Conservation (phyloP, 306 rosid species). For the Betula pendula region DNA sequence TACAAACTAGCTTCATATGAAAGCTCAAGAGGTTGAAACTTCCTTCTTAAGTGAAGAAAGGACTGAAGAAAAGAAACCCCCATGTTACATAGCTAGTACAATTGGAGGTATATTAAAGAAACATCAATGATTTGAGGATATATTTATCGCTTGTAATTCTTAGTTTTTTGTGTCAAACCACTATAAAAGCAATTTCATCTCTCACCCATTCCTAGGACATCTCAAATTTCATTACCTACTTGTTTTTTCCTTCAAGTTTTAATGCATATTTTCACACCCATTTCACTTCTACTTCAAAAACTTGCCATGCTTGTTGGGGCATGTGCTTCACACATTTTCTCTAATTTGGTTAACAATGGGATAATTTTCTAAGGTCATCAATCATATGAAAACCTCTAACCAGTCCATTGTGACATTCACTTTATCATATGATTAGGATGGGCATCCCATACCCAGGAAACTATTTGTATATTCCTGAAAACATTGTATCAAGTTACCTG, state of each 20-base stretch:
- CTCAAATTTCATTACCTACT: background rate
- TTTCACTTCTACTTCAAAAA: background rate
- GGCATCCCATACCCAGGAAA: conserved; percentile 19
- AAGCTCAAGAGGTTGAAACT: conserved; percentile 26
- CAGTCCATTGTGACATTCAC: conserved; percentile 10
- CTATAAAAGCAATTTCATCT: background rate
- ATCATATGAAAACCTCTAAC: background rate
- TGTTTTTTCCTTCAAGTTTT: background rate
- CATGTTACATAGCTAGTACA: background rate
- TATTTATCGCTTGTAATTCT: background rate
- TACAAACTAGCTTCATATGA: conserved; percentile 23
- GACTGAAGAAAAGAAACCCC: conserved; percentile 9
- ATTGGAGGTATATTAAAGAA: background rate
- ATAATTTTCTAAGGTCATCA: background rate
- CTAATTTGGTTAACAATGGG: background rate
- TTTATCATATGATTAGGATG: conserved; percentile 12
- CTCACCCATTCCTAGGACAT: background rate
- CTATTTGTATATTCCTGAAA: conserved; percentile 11
- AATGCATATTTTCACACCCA: background rate
- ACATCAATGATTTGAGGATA: background rate
- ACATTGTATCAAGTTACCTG: conserved; percentile 50
- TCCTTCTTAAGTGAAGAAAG: conserved; percentile 19
- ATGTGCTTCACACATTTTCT: no score
- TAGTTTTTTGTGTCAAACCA: background rate
- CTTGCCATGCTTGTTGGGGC: no score